Conservation (phyloP, 176 grass and related monocot species). For the Puccinellia tenuiflora region DNA sequence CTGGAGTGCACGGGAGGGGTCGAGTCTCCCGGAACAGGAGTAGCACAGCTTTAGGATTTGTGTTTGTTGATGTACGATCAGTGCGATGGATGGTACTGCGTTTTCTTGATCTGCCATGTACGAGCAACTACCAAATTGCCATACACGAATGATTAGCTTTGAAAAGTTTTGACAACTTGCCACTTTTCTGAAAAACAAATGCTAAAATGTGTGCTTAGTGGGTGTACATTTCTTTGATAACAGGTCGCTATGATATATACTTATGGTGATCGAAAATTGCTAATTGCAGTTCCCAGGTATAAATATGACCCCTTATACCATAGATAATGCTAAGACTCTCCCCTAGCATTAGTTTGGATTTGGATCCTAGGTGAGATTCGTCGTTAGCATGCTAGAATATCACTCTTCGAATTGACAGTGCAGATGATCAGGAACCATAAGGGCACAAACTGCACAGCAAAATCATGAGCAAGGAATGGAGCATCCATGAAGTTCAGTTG, state of each 20-base stretch:
- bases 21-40: neutral
- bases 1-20: neutral
- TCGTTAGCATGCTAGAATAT: neutral
- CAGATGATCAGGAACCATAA: neutral
- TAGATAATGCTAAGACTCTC: neutral
- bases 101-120: neutral
- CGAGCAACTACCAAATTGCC: neutral
- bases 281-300: neutral
- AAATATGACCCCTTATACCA: neutral
- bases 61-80: neutral
- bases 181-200: neutral
- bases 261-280: neutral
- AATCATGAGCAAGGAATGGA: neutral
- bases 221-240: neutral
- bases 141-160: neutral
- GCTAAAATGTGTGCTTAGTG: neutral
- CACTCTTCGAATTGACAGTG: neutral
- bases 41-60: neutral
- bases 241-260: neutral
- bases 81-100: neutral
- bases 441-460: neutral
- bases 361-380: neutral
- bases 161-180: neutral
- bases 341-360: neutral
- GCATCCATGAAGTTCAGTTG: neutral